Evolutionary conservation across 1,284 basidiomycete genomes (phyloP), one percentile per base, ranked within the genome.

Genomic region (Naganishia liquefaciens): DNA sequence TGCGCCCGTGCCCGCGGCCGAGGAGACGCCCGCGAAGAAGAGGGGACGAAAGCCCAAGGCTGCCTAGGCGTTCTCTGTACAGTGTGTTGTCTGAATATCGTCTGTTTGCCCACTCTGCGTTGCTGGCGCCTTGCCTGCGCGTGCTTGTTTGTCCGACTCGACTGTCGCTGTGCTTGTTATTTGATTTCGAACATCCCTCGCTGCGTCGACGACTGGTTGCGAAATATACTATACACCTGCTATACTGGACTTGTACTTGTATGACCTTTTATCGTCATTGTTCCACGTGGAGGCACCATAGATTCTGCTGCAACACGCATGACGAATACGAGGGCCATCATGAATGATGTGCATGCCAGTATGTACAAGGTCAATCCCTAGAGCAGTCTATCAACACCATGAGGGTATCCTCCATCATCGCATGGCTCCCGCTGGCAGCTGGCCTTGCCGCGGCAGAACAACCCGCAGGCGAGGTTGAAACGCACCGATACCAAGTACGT

Each of bases 401-500:
- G 60, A 53, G 30, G 21, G 9, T 62, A 50, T 13, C 49, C 3
- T 44, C 42, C 5, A 19, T 62, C 39, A 43, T 51, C 15, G 40
- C 50, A 17, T 43, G 33, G 23, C 37, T 25, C 10, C 30, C 57
- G n/a, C 57, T 60, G 4, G 57, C 60, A 11, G 60, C 42, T 27
- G 39, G 50, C 13, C 30, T 53, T 0, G 60, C 39, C 10, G 76
- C 73, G 33, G 72, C 76, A 25, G 63, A 72, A 21, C 80, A 79
- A 23, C 73, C 76, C 25, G 79, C 80, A 33, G 84, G 81, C 71
- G 81, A 86, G 70, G 81, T 68, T 0, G 74, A 78, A 62, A 75
- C 71, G 10, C 76, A 70, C 70, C 74, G 86, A 74, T 93, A 92
- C 79, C 88, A 92, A 84, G 90, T 89, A 67, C n/a, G 83, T 73